Conservation (phyloP, 805 yeast genomes). For the Starmerella sp. region DNA sequence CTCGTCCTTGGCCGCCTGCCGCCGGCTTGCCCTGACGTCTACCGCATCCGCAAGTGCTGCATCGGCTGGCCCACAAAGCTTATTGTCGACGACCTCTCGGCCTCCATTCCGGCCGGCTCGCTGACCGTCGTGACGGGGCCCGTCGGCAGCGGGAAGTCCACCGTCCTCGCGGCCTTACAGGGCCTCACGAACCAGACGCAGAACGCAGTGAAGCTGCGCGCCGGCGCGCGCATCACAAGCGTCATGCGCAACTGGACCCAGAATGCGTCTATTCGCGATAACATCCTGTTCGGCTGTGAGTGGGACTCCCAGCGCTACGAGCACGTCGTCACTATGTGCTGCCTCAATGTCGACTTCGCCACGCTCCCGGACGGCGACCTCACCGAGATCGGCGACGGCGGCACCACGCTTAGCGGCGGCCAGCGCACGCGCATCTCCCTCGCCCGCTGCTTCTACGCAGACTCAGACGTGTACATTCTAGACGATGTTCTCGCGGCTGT, state of each 20-base stretch:
- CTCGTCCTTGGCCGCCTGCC: background rate
- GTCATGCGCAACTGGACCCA: slow-evolving; percentile 75
- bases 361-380: slow-evolving; percentile 73
- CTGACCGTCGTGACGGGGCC: slow-evolving; percentile 76
- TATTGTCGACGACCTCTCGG: slow-evolving; percentile 30
- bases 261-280: slow-evolving; percentile 87
- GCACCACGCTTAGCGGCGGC: slow-evolving; percentile 86
- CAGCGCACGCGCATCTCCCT: slow-evolving; percentile 85
- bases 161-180: slow-evolving; percentile 62
- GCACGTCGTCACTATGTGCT: slow-evolving; percentile 50
- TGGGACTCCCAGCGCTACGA: slow-evolving; percentile 68
- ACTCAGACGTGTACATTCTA: slow-evolving; percentile 75
- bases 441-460: slow-evolving; percentile 84
- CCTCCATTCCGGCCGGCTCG: slow-evolving; percentile 59
- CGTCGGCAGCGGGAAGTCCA: slow-evolving; percentile 86
- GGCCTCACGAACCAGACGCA: slow-evolving; percentile 63
- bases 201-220: slow-evolving; percentile 56
- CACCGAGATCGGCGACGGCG: slow-evolving; percentile 90
- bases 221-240: slow-evolving; percentile 50
- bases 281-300: slow-evolving; percentile 65
- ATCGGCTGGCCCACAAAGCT: slow-evolving; percentile 50
- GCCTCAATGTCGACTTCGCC: slow-evolving; percentile 59
- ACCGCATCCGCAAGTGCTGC: slow-evolving; percentile 40
- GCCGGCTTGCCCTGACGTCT: background rate
- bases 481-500: slow-evolving; percentile 93